Base-by-base conservation (phyloP, 129 eudicot species). In the Kitagawia praeruptora region DNA sequence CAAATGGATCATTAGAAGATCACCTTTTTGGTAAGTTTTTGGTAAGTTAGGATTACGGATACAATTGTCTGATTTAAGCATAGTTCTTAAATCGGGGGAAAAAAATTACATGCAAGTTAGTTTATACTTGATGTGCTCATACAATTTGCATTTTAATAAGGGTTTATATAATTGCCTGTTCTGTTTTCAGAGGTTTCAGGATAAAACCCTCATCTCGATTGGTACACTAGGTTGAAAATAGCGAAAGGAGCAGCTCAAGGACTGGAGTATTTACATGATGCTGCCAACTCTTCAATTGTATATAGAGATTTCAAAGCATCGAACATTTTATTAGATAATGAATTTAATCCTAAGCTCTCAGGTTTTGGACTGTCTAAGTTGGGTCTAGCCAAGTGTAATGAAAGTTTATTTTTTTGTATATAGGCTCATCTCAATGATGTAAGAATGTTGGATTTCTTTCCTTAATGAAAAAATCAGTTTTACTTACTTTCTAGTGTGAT, bases 11-110 rank as follows among this genome's bases (percentile, higher is more conserved):
- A 31, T 66, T 66, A 6, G 72, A 66, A 66, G 21, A 66, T 66
- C 72, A 66, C 41, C 72, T 66, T 66, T 66, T 66, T 66, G 41
- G 72, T 66, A 66, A 66, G 72, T 66, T 28, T 66, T 61, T n/a
- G 15, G 8, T 31, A 23, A 61, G 31, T 61, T 34, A 61, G n/a
- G 37, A 61, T 23, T n/a, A 64, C 2, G 2, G 34, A 64, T n/a
- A 27, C 5, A 27, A 8, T n/a, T 64, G 18, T 64, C 70, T 54
- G 64, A 54, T 54, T 21, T 6, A 54, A 23, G 11, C 64, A 21
- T 8, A 54, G 1, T 54, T 48, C 3, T 48, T 48, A 13, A 47
- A 0, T 13, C 18, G 16, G 53, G 34, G 18, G 13, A 3, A 7
- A 45, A 45, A 47, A 47, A 14, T 47, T 12, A 47, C 34, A 0